Conservation (phyloP, 2,329 filamentous ascomycete genomes). For the Cytospora schulzeri region DNA sequence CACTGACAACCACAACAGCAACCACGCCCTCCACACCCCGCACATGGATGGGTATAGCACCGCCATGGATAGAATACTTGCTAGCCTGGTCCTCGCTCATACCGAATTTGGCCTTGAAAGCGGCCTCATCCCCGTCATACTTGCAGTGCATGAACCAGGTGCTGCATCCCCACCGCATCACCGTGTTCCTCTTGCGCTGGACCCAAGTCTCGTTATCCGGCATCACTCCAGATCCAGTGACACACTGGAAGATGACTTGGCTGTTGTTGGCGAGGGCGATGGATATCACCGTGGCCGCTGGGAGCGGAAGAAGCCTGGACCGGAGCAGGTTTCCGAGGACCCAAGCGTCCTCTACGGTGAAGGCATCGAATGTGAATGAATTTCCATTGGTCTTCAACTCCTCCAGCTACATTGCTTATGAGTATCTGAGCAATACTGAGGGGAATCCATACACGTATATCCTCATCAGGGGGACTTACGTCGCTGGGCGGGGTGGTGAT, state of each 20-base stretch:
- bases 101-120: constrained; percentile 66
- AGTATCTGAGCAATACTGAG: constrained; percentile 2
- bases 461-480: constrained; percentile 21
- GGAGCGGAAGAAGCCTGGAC: constrained; percentile 58
- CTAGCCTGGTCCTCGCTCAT: constrained; percentile 57
- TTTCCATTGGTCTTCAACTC: constrained; percentile 41
- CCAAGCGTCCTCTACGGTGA: constrained; percentile 67
- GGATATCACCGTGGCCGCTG: constrained; percentile 60
- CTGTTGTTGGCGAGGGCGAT: constrained; percentile 61
- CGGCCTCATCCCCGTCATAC: constrained; percentile 62
- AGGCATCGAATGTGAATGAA: constrained; percentile 51
- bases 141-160: constrained; percentile 75
- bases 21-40: constrained; percentile 74
- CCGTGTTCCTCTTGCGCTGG: constrained; percentile 69
- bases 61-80: constrained; percentile 77
- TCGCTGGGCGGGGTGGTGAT: constrained; percentile 29
- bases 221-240: constrained; percentile 65
- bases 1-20: constrained; percentile 74
- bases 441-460: background rate
- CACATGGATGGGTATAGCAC: constrained; percentile 73
- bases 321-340: constrained; percentile 66
- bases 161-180: constrained; percentile 69
- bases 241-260: constrained; percentile 71
- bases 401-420: constrained; percentile 31
- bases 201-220: constrained; percentile 76